These are phyloP conservation scores for Malassezia globosa DNA, from an alignment of 1,284 basidiomycete species.

Conservation along the genomic window DNA sequence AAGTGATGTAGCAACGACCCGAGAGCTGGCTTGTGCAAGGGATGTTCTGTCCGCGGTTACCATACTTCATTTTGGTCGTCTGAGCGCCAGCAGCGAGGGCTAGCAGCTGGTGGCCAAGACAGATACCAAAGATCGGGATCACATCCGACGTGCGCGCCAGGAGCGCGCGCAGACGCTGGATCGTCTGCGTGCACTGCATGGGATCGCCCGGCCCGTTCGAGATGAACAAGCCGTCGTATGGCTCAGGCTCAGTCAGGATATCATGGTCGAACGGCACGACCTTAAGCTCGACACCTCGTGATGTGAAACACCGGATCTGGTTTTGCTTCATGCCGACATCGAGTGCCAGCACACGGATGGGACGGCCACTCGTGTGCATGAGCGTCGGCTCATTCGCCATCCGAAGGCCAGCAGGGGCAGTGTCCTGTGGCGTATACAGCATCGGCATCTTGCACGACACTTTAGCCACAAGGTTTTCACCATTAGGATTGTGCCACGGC, in stretches of 20 bases:
- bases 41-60: constrained; percentile 96
- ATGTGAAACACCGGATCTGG: constrained; percentile 91
- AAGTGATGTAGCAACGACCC: constrained; percentile 95
- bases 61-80: constrained; percentile 98
- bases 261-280: constrained; percentile 97
- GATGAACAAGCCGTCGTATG: constrained; percentile 88
- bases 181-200: constrained; percentile 59
- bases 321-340: constrained; percentile 99
- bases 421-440: constrained; percentile 53
- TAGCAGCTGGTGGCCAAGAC: constrained; percentile 92
- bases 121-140: constrained; percentile 93
- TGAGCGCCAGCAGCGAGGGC: constrained; percentile 85
- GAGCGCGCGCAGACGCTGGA: constrained; percentile 61
- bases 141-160: constrained; percentile 57
- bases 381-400: constrained; percentile 50
- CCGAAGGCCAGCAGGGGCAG: constrained; percentile 48
- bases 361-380: constrained; percentile 65
- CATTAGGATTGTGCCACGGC: constrained; percentile 79
- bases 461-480: constrained; percentile 74
- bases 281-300: constrained; percentile 87
- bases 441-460: constrained; percentile 67
- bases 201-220: constrained; percentile 99
- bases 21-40: constrained; percentile 89
- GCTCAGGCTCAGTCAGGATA: constrained; percentile 61
- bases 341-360: constrained; percentile 73